Base-by-base conservation (phyloP, 2,329 filamentous ascomycete species). In the Cercospora sesami region DNA sequence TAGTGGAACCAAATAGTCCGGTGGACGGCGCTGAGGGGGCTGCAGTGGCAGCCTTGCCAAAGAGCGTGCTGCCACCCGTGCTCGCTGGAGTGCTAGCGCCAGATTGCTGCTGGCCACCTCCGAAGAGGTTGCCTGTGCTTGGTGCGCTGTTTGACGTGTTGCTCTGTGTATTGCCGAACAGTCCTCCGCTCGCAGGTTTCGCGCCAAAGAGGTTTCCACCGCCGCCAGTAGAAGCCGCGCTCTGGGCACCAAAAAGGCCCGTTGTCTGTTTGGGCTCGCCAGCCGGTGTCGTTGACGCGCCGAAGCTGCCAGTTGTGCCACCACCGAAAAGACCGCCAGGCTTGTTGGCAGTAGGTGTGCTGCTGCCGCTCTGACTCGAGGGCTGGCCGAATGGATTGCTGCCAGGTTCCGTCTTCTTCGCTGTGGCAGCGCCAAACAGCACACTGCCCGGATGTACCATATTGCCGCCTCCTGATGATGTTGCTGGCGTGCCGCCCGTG, bases 261-360 rank as follows among this genome's bases (percentile, higher is more conserved):
- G 55, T 60, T 8, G 69, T 66, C 53, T 69, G 68, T 63, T 73
- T 73, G 3, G 71, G 71, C 53, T 73, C 71, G 30, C 71, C 71
- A 30, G 68, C 68, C 12, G 71, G 71, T 16, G 71, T 73, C 7
- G 71, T 73, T 14, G 68, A 70, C 48, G 70, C 67, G 39, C 65
- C 69, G 21, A 69, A 65, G 64, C 68, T 69, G 14, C 63, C 64
- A 26, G 63, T 61, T 16, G 65, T 65, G 21, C 69, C 69, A 21
- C 59, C 62, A 10, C 69, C 67, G 42, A 71, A 70, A 5, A 69
- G 48, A 42, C 66, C 64, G 18, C 64, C 64, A 14, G 68, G 70
- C 30, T 67, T 69, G 42, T 67, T 68, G 30, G 64, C 67, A 31
- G 70, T 67, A 14, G 71, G 71, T 58, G 71, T 73, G 64, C 66